Evolutionary conservation across 2,329 filamentous ascomycete species (phyloP), one percentile per base, ranked within the genome.

Genomic region (Colletotrichum echinochloae): DNA sequence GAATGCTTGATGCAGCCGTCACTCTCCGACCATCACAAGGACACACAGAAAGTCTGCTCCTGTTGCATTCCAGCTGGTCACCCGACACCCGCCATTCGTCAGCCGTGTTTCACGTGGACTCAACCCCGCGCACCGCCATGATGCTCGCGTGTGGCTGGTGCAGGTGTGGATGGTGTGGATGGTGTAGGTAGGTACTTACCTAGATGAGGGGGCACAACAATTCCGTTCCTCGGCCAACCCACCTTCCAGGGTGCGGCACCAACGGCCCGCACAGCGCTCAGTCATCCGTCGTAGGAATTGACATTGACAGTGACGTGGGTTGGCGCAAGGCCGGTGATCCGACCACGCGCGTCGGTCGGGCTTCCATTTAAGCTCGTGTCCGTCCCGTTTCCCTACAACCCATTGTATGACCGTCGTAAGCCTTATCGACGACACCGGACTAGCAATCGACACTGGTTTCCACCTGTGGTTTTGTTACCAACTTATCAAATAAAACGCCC

Each of bases 141-240:
- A 52, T 56, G 57, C 37, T 23, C n/a, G 20, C 30, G 44, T 14
- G 63, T 66, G 63, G 67, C 67, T 70, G 67, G n/a, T 56, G 49
- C 48, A 44, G 54, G 33, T 70, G 63, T 66, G 63, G 67, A 64
- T 66, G 67, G 28, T 51, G 49, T 30, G 35, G 51, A 64, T 66
- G 67, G 16, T 55, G 46, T 20, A 35, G n/a, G n/a, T n/a, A n/a
- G n/a, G n/a, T n/a, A n/a, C n/a, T n/a, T n/a, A n/a, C n/a, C n/a
- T n/a, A n/a, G 46, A 20, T n/a, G 49, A 51, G 57, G 48, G 12
- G 39, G 11, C 46, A 8, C n/a, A 48, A 49, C 26, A 4, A 28
- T 18, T 20, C 33, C 68, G 68, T 71, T 71, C 54, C 68, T 69
- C 68, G 52, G 68, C 65, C 68, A 71, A 71, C 68, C 49, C 41